These are phyloP conservation scores for Komagataella populi DNA, from an alignment of 805 yeast species.

Conservation along the genomic window DNA sequence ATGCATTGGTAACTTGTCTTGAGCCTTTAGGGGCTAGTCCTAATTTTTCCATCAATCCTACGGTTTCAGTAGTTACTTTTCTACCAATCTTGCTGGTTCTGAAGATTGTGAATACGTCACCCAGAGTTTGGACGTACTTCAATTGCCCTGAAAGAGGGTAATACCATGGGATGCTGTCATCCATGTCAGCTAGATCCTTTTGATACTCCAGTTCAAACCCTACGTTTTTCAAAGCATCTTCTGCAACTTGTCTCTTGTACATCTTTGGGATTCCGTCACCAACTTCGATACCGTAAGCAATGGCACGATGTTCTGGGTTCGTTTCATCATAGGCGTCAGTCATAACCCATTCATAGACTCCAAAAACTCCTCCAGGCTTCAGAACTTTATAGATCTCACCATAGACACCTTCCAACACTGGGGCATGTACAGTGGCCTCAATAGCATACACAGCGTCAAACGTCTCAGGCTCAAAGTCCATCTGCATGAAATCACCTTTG, in stretches of 20 bases:
- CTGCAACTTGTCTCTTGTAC: slow-evolving; percentile 79
- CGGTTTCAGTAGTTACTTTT: slow-evolving; percentile 65
- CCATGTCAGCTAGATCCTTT: slow-evolving; percentile 70
- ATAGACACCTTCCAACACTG: slow-evolving; percentile 90
- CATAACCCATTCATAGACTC: slow-evolving; percentile 99
- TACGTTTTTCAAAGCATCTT: slow-evolving; percentile 68
- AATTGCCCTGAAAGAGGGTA: slow-evolving; percentile 93
- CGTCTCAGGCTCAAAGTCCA: slow-evolving; percentile 84
- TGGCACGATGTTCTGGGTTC: slow-evolving; percentile 81
- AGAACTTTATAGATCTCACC: slow-evolving; percentile 86
- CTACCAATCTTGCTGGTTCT: slow-evolving; percentile 87
- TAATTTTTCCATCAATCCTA: slow-evolving; percentile 68
- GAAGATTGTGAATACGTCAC: slow-evolving; percentile 71
- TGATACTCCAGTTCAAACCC: slow-evolving; percentile 75
- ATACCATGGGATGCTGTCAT: slow-evolving; percentile 92
- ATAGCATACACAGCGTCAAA: slow-evolving; percentile 97
- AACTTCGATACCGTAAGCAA: slow-evolving; percentile 93
- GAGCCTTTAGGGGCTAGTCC: slow-evolving; percentile 93
- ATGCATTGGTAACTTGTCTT: slow-evolving; percentile 76
- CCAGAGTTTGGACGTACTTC: slow-evolving; percentile 68
- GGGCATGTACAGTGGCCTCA: slow-evolving; percentile 98
- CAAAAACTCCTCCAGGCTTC: slow-evolving; percentile 96
- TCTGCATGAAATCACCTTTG: slow-evolving; percentile 98
- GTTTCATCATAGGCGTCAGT: slow-evolving; percentile 83
- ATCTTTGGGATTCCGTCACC: slow-evolving; percentile 99